Percentiles rank a stretch among this genome's conserved stretches.
Evolutionary conservation across 2,329 filamentous ascomycete genomes (phyloP).

Genomic region (Leptosphaerulina australis): DNA sequence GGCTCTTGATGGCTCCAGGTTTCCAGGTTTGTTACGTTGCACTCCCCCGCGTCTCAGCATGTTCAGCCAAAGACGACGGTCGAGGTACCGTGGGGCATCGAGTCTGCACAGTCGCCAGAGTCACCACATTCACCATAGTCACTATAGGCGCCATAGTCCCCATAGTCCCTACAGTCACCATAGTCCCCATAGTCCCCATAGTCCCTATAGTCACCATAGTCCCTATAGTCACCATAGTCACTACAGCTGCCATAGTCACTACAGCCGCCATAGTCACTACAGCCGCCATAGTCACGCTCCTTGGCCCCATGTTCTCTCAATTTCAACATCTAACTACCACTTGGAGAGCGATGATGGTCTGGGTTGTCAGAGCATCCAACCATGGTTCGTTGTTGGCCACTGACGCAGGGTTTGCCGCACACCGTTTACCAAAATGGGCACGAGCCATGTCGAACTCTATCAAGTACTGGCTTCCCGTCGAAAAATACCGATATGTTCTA

Average conservation of each 20-base stretch:
- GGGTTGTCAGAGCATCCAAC: neutral
- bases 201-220: no score
- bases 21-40: constrained; percentile 1
- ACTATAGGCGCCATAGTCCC: no score
- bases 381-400: neutral
- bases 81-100: constrained; percentile 2
- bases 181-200: no score
- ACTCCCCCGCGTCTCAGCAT: constrained; percentile 14
- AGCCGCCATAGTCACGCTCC: no score
- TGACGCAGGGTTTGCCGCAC: neutral
- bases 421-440: neutral
- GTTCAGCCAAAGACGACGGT: neutral
- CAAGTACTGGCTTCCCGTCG: neutral
- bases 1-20: no score
- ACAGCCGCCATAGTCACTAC: no score
- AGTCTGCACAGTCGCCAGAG: no score
- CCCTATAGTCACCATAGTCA: no score
- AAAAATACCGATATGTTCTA: neutral
- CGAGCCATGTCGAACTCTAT: no score
- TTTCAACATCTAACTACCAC: neutral
- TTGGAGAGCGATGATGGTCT: neutral
- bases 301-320: neutral
- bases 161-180: no score
- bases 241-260: no score
- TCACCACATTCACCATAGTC: no score